phyloP scores from a whole-genome alignment of 225 moss, liverwort and hornwort genomes.

The Physcomitrium patens region DNA sequence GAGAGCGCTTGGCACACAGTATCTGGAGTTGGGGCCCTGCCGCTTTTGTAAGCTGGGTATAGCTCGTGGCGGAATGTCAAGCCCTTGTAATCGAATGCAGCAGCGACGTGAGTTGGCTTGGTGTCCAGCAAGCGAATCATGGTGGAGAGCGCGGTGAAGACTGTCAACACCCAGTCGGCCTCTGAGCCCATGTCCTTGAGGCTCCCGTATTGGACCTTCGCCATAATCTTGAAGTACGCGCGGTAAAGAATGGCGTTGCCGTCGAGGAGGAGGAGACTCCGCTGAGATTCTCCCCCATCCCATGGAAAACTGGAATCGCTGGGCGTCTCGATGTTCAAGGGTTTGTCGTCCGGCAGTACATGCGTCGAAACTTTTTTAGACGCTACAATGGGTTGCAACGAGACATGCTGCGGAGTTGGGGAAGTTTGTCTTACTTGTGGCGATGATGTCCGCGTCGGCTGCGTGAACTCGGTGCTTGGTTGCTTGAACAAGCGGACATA shows the following conservation, averaged over 20 bases:
- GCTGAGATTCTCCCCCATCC: conserved; percentile 47
- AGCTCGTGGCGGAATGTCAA: conserved; percentile 61
- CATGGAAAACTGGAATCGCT: conserved; percentile 37
- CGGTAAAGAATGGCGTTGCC: conserved; percentile 63
- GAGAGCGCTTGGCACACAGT: conserved; percentile 53
- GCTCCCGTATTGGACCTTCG: conserved; percentile 64
- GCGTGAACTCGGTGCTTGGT: conserved; percentile 8
- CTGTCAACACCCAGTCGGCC: conserved; percentile 65
- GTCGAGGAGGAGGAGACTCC: conserved; percentile 53
- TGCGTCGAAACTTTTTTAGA: neutral
- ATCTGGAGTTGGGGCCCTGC: conserved; percentile 63
- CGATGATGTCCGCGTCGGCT: neutral
- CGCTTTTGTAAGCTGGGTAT: conserved; percentile 50
- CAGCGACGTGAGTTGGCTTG: conserved; percentile 52
- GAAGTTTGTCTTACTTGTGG: conserved; percentile 5
- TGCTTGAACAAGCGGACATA: conserved; percentile 3
- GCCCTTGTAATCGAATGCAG: conserved; percentile 64
- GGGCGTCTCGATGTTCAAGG: conserved; percentile 32
- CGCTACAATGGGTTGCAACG: neutral
- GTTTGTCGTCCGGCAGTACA: conserved; percentile 54
- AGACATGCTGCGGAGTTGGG: neutral
- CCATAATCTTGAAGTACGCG: conserved; percentile 65
- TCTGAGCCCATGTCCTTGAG: conserved; percentile 62
- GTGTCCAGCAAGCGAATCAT: conserved; percentile 48
- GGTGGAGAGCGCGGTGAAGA: conserved; percentile 57